phyloP scores from a whole-genome alignment of 129 eudicot genomes.

The Artemisia argyi region DNA sequence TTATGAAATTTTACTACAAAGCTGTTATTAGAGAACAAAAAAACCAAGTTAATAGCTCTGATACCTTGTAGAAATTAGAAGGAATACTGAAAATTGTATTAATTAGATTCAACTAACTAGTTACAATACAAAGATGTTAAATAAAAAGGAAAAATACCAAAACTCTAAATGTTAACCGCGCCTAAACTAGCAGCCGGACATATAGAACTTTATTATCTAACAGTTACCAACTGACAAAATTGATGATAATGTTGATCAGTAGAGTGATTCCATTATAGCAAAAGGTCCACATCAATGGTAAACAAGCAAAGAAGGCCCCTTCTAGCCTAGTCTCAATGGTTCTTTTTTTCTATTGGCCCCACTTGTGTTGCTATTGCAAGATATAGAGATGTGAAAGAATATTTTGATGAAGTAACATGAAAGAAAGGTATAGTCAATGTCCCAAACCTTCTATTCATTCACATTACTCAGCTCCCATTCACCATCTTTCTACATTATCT shows the following conservation, averaged over 20 bases:
- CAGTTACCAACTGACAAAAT: too few relatives aligned
- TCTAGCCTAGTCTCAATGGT: slow-evolving; percentile 30
- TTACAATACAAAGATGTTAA: too few relatives aligned
- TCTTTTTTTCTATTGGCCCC: slow-evolving; percentile 14
- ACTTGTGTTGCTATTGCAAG: slow-evolving; percentile 17
- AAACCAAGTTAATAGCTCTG: too few relatives aligned
- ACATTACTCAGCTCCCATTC: slow-evolving; percentile 32
- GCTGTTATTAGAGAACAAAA: too few relatives aligned
- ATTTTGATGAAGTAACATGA: slow-evolving; percentile 47
- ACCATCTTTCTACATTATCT: slow-evolving; percentile 30
- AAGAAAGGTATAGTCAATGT: slow-evolving; percentile 49
- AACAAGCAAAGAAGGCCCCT: slow-evolving; percentile 40
- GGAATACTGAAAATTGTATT: too few relatives aligned
- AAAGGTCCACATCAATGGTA: slow-evolving; percentile 35
- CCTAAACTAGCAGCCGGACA: too few relatives aligned
- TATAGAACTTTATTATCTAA: too few relatives aligned
- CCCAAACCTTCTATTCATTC: slow-evolving; percentile 37
- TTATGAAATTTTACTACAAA: too few relatives aligned
- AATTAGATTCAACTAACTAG: too few relatives aligned
- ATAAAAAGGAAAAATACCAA: too few relatives aligned
- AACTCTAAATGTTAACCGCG: too few relatives aligned
- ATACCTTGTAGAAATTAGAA: too few relatives aligned
- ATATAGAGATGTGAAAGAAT: slow-evolving; percentile 43
- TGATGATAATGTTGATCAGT: slow-evolving; percentile 19
- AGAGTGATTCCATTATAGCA: slow-evolving; percentile 29